phyloP scores from a whole-genome alignment of 805 yeast genomes.

The Kodamaea lidongshanica region DNA sequence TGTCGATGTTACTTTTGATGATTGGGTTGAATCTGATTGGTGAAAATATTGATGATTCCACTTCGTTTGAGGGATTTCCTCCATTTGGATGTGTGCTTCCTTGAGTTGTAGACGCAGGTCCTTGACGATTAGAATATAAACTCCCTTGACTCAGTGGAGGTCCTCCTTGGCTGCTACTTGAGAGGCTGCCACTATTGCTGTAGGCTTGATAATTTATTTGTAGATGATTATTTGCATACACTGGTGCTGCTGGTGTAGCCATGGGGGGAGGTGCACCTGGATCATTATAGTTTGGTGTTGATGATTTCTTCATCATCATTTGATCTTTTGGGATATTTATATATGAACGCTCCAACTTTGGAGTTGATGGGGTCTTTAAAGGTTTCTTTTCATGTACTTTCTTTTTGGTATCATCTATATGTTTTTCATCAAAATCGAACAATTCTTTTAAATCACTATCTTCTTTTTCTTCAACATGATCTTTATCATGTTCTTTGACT shows the following conservation, averaged over 20 bases:
- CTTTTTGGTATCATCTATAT: background rate
- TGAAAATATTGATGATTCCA: slow-evolving; percentile 77
- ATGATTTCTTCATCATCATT: slow-evolving; percentile 41
- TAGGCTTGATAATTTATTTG: too few species aligned
- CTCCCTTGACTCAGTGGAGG: too few species aligned
- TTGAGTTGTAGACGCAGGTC: background rate
- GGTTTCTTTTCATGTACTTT: slow-evolving; percentile 2
- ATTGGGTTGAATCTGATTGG: slow-evolving; percentile 79
- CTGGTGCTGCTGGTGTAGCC: slow-evolving; percentile 40
- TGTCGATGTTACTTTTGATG: slow-evolving; percentile 68
- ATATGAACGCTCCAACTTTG: slow-evolving; percentile 10
- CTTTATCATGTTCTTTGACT: slow-evolving; percentile 1
- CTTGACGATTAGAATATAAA: background rate
- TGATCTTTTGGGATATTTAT: slow-evolving; percentile 55
- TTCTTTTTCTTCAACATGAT: slow-evolving; percentile 3
- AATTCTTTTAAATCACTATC: slow-evolving; percentile 5
- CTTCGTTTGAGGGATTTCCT: slow-evolving; percentile 16
- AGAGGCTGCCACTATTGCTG: slow-evolving; percentile 7
- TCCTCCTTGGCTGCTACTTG: slow-evolving; percentile 4
- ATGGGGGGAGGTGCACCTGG: slow-evolving; percentile 81
- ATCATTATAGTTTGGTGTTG: slow-evolving; percentile 57
- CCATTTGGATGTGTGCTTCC: slow-evolving; percentile 2
- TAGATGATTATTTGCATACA: too few species aligned
- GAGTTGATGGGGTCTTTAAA: slow-evolving; percentile 1
- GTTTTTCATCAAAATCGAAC: slow-evolving; percentile 9